Evolutionary conservation across 768 basidiomycete species (phyloP).

Genomic region (Agrocybe chaxingu): DNA sequence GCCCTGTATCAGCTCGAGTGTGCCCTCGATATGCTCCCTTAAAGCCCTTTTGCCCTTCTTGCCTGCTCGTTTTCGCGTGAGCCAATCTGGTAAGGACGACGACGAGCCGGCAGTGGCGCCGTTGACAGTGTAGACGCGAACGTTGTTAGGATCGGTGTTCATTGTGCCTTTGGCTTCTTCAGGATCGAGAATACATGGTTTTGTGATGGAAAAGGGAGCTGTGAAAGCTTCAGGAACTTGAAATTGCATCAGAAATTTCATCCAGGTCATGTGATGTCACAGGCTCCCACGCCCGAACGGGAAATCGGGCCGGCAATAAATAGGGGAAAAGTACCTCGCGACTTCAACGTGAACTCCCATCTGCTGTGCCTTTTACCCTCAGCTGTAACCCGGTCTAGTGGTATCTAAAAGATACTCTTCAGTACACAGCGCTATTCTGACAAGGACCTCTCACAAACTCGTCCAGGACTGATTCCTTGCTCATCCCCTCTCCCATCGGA

Average conservation of each 20-base stretch:
- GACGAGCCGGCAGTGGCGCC: slow-evolving; percentile 86
- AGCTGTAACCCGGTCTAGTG: no score
- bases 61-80: slow-evolving; percentile 67
- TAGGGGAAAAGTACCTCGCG: no score
- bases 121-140: slow-evolving; percentile 95
- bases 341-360: no score
- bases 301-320: no score
- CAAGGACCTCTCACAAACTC: no score
- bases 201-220: neutral
- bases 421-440: no score
- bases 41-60: slow-evolving; percentile 67
- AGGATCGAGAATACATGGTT: neutral
- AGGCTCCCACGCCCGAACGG: no score
- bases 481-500: no score
- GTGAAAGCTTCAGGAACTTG: neutral
- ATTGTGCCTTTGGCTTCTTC: neutral
- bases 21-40: slow-evolving; percentile 76
- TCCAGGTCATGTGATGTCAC: no score
- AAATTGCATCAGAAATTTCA: neutral
- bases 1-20: slow-evolving; percentile 89
- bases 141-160: slow-evolving; percentile 27
- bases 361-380: no score
- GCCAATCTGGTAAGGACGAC: slow-evolving; percentile 93
- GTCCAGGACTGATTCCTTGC: no score
- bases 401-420: no score